Base-by-base conservation (phyloP, 2,329 filamentous ascomycete species). In the Xylariaceae sp. region DNA sequence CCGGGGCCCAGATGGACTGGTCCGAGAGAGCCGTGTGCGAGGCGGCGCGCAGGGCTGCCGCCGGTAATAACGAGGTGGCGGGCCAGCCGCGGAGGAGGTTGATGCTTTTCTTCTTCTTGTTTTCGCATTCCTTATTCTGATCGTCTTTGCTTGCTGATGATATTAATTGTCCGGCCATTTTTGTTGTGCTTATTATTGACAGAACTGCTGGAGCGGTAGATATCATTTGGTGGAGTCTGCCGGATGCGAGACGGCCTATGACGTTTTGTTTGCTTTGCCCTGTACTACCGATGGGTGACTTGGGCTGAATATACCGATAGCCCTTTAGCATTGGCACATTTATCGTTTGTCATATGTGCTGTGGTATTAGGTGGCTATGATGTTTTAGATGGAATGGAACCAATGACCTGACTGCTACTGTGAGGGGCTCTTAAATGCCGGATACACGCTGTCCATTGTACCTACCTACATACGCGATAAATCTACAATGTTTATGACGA, bases 1-100 rank as follows among this genome's bases (percentile, higher is more conserved):
- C 88, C 1, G 87, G 83, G 2, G 80, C 76, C 53, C 82, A 84
- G 54, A 88, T 75, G 7, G 74, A 69, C 8, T 85, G 82, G 67
- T 88, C 78, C 12, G 83, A 78, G 44, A 96, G 81, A 7, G 87
- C 84, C 49, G 78, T 76, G 56, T 82, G 76, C 54, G 88, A 79
- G 23, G 90, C 88, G 24, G 76, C 74, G 31, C 83, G 79, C 54
- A 96, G 80, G 12, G 87, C 78, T 4, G 78, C 71, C 2, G 83
- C 82, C 6, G 92, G 90, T 8, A 96, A 81, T 6, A 95, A 82
- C 16, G 71, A 65, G 0, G 79, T 75, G 1, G 78, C 79, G 0
- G 89, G 89, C 87, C 88, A 91, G 66, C 89, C 89, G 40, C 84
- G 80, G 51, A 88, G 76, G 55, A 90, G 78, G 68, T 90, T 89